Evolutionary conservation across 2,329 filamentous ascomycete species (phyloP).

Genomic region (Macrophomina tecta): DNA sequence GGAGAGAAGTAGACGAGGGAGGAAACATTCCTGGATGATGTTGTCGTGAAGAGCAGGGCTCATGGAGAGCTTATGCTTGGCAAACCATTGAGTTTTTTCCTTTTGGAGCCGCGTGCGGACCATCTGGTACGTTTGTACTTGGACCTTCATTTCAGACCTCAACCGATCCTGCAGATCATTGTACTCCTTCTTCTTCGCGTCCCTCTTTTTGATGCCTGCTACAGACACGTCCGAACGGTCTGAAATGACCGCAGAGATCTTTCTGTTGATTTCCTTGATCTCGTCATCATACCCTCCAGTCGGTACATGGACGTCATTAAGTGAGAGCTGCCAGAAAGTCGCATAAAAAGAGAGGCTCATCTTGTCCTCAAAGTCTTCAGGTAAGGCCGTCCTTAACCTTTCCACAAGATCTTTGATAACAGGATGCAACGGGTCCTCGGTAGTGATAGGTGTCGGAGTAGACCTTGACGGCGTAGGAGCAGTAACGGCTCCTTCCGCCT

Average conservation of each 20-base stretch:
- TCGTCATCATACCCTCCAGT: constrained; percentile 80
- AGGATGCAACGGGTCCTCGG: constrained; percentile 60
- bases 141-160: constrained; percentile 74
- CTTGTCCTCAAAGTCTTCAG: constrained; percentile 68
- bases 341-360: constrained; percentile 84
- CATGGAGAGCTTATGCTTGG: constrained; percentile 64
- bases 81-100: constrained; percentile 82
- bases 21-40: constrained; percentile 86
- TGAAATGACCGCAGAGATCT: constrained; percentile 69
- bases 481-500: constrained; percentile 33
- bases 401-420: constrained; percentile 77
- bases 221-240: constrained; percentile 77
- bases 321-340: constrained; percentile 88
- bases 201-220: constrained; percentile 68
- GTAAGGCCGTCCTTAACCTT: constrained; percentile 66
- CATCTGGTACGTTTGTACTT: constrained; percentile 68
- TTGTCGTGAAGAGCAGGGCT: constrained; percentile 70
- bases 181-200: constrained; percentile 72
- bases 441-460: constrained; percentile 11
- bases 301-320: constrained; percentile 80
- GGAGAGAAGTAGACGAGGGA: constrained; percentile 86
- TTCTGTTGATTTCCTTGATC: constrained; percentile 62
- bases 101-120: constrained; percentile 67
- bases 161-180: constrained; percentile 72
- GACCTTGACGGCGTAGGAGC: constrained; percentile 22